Base-by-base conservation (phyloP, 2,329 filamentous ascomycete species). In the Botrytis sinoallii region DNA sequence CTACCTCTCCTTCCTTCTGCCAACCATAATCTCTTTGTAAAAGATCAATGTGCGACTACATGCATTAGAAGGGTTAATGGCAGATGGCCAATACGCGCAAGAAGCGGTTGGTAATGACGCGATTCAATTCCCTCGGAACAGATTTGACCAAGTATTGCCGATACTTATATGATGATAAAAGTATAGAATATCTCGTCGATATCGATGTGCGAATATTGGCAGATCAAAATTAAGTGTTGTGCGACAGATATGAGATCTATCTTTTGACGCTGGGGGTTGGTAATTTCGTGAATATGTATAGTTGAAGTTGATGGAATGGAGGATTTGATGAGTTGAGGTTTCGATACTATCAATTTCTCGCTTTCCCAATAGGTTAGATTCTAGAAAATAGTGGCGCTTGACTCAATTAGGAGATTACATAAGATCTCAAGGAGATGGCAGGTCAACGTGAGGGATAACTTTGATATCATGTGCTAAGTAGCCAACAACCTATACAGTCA, bases 1-100 rank as follows among this genome's bases (percentile, higher is more conserved):
- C 79, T 81, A 81, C 77, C 79, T 77, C 78, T 72, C 73, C 76
- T 76, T 74, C 77, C 79, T 75, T 75, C 77, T 75, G 74, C 77
- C 77, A 77, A 77, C 77, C 79, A 80, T 77, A 79, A 79, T 81
- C 77, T 78, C 78, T 79, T 74, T 70, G 71, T 67, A 73, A 35
- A 68, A 73, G 70, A 74, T 76, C 70, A 79, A 61, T 64, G 70
- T 73, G 75, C 74, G 75, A 79, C 76, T 74, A 77, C 78, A 79
- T 80, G 74, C 79, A 80, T 79, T 67, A 29, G 32, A 70, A 55
- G 74, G 46, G 74, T 73, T 14, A 74, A 73, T 59, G 76, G 73
- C 72, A 59, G 75, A 74, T 60, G 65, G 76, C 71, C 71, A 73
- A 64, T 64, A 78, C 75, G 77, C 79, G 79, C 77, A 75, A 77